phyloP scores from a whole-genome alignment of 129 eudicot genomes.

The Gnaphalium uliginosum region DNA sequence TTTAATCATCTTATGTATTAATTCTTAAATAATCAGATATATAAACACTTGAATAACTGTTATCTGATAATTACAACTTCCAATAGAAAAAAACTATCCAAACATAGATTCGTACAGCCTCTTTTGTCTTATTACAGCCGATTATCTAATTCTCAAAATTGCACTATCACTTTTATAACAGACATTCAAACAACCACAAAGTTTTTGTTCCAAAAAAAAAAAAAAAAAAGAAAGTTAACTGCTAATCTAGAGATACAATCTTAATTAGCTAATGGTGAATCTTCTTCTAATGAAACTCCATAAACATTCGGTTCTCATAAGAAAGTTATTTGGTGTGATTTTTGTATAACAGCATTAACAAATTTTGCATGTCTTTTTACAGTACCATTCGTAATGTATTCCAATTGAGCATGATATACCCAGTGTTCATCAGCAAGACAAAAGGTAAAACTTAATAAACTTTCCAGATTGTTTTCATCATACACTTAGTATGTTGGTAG shows the following conservation, averaged over 20 bases:
- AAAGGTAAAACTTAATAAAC: constrained; percentile 41
- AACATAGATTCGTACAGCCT: too few relatives aligned
- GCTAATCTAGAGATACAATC: neutral
- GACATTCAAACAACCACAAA: neutral
- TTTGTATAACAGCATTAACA: neutral
- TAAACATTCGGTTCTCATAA: constrained; percentile 9
- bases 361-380: constrained; percentile 32
- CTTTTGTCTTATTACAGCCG: too few relatives aligned
- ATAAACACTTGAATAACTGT: too few relatives aligned
- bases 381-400: constrained; percentile 67
- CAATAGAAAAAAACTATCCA: too few relatives aligned
- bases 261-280: neutral
- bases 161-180: neutral
- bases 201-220: too few relatives aligned
- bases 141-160: too few relatives aligned
- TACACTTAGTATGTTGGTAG: neutral
- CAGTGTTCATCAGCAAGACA: constrained; percentile 32
- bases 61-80: too few relatives aligned
- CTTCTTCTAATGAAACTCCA: neutral
- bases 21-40: too few relatives aligned
- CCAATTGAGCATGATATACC: constrained; percentile 40
- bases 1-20: too few relatives aligned
- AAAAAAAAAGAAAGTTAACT: too few relatives aligned
- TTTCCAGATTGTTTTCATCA: neutral
- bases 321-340: neutral